phyloP scores from a whole-genome alignment of 2,329 filamentous ascomycete species.

The Epichloe amarillans region DNA sequence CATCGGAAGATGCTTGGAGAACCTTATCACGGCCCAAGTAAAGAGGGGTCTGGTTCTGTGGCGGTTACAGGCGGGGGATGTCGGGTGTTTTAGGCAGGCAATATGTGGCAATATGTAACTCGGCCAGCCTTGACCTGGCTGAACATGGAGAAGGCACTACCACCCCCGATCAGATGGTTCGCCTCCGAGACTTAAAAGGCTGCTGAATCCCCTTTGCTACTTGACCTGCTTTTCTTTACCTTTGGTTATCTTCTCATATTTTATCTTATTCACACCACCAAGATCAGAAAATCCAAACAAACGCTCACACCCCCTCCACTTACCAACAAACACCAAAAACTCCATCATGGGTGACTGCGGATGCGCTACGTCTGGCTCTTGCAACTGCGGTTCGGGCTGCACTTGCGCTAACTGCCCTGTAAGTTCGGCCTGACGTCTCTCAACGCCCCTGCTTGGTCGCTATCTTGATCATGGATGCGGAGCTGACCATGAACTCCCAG shows the following conservation, averaged over 20 bases:
- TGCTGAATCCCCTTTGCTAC: neutral
- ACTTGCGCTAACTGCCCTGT: constrained; percentile 30
- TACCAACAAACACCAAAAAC: constrained; percentile 5
- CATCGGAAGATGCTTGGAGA: constrained; percentile 1
- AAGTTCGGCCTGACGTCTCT: constrained; percentile 11
- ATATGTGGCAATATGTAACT: too few species aligned
- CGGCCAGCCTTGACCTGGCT: too few species aligned
- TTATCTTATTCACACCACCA: neutral
- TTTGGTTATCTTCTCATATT: neutral
- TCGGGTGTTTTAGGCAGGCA: neutral
- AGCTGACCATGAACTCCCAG: too few species aligned
- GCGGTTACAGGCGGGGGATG: neutral
- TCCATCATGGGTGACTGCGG: constrained; percentile 29
- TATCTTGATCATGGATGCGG: too few species aligned
- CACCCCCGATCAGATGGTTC: neutral
- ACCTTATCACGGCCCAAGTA: neutral
- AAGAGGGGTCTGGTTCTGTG: neutral
- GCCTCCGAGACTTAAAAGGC: neutral
- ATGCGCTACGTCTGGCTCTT: constrained; percentile 27
- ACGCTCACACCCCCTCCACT: neutral
- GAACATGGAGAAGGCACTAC: neutral
- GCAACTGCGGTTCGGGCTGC: constrained; percentile 29
- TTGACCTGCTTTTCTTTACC: neutral
- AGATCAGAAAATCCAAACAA: neutral
- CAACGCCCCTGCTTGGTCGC: neutral